These are phyloP conservation scores for Neofusicoccum ribis DNA, from an alignment of 2,329 filamentous ascomycete species.

Conservation along the genomic window DNA sequence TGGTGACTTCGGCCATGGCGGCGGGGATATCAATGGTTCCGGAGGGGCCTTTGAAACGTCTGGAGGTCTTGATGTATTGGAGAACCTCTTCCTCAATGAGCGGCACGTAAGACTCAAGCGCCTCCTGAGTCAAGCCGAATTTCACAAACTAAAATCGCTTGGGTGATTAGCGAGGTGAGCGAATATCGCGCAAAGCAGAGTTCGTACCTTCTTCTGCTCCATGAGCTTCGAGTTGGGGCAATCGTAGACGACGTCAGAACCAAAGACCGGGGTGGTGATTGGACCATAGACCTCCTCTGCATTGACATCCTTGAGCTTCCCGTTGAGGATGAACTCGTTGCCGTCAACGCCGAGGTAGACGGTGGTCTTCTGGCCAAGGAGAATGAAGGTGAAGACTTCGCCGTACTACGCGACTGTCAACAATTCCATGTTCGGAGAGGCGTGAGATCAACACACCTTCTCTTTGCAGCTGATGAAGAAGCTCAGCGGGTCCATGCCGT, in stretches of 20 bases:
- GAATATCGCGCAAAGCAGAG: background rate
- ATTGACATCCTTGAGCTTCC: conserved; percentile 54
- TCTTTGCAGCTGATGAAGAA: conserved; percentile 66
- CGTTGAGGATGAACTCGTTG: conserved; percentile 60
- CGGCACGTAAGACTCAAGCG: conserved; percentile 69
- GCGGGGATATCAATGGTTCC: conserved; percentile 68
- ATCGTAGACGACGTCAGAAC: conserved; percentile 30
- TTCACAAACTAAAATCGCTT: conserved; percentile 62
- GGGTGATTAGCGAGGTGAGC: conserved; percentile 23
- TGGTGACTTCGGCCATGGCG: conserved; percentile 76
- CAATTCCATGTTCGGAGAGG: background rate
- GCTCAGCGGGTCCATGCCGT: conserved; percentile 64
- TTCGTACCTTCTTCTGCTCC: conserved; percentile 29
- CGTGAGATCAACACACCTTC: conserved; percentile 56
- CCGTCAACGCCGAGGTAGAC: conserved; percentile 53
- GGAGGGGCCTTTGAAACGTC: conserved; percentile 59
- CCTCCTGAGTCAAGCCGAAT: conserved; percentile 67
- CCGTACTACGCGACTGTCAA: conserved; percentile 43
- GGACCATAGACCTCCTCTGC: conserved; percentile 57
- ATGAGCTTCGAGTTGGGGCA: conserved; percentile 31
- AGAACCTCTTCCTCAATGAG: conserved; percentile 71
- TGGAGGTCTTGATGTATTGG: conserved; percentile 64
- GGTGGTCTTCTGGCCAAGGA: conserved; percentile 54
- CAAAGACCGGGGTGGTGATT: conserved; percentile 35
- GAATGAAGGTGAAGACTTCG: conserved; percentile 56